Evolutionary conservation across 2,329 filamentous ascomycete species (phyloP), one percentile per base, ranked within the genome.

Genomic region (Neospermospora avenae): DNA sequence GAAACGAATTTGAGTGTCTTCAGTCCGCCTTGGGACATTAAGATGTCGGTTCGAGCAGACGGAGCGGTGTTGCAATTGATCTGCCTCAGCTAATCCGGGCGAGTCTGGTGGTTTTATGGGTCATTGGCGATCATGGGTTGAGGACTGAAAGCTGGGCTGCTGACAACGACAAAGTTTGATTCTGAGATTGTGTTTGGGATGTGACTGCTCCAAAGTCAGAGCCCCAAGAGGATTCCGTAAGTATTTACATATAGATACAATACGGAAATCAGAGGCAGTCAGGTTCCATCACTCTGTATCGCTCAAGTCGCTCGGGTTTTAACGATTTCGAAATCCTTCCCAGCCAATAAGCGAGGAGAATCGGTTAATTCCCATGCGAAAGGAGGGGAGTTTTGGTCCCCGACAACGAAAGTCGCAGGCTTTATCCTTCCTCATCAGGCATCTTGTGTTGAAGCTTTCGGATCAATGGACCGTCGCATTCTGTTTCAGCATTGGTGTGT

Each of bases 381-480:
- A 49, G 41, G 28, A 31, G 28, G n/a, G 14, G n/a, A 39, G 18
- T 56, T 56, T 39, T 48, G 42, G 39, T 53, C 48, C 34, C 59
- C 57, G 63, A 49, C 48, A 20, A 41, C n/a, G 24, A 37, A 55
- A 31, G 16, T 53, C 45, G 46, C 49, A 42, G 57, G 51, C 44
- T 66, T 66, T 63, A 64, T 58, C 62, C 60, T 61, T 56, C 16
- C 10, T 25, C 45, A 61, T 61, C 64, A 62, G 60, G 55, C 64
- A 61, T 31, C 42, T 57, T 34, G 49, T 24, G 48, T 49, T 35
- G 48, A 51, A 37, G 22, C 14, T 18, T 18, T 58, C 63, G 53
- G 60, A 52, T 46, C 39, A 60, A 48, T 58, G 57, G 63, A 56
- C 56, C 54, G 34, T 45, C 7, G 28, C n/a, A 34, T 54, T 46